Evolutionary conservation across 352 stramenopile genomes (phyloP), one percentile per base, ranked within the genome.

Genomic region (Pilasporangium apinafurcum): DNA sequence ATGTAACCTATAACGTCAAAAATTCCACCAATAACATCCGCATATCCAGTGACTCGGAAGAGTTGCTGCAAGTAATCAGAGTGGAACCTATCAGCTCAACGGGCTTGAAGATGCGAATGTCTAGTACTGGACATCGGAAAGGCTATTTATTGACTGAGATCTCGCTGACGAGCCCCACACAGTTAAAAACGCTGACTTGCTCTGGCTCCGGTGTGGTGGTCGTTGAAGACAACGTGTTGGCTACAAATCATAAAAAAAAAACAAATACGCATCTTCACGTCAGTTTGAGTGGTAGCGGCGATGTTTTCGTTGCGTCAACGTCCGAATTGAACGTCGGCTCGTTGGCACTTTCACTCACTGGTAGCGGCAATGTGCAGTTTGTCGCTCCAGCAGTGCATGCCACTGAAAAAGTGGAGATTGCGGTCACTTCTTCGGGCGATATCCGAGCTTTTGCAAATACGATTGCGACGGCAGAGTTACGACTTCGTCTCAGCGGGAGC

Each of bases 331-430:
- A 30, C 22, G 30, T 68, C 8, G 41, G 34, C 3, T 68, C 58
- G 18, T 37, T 68, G 6, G 26, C 16, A 9, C 37, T 68, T 1
- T 44, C 55, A 25, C 53, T 64, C 40, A 45, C 44, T 12, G 53
- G 58, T 13, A 64, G 53, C 16, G 58, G 53, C 21, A 51, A 56
- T 17, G n/a, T 68, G 6, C 58, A 68, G 41, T 57, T 68, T n/a
- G 30, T 50, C 7, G 48, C 37, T 14, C 48, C 53, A 4, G 49
- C 24, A 8, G 20, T 68, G 14, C 51, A 24, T 2, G 17, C 51
- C 0, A 10, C 20, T n/a, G 28, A 61, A 6, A 24, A 33, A 1
- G 30, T 56, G n/a, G 33, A 22, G 6, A 12, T 55, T 14, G 14
- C n/a, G 0, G 22, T 60, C 20, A n/a, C 29, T 9, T 38, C 48